phyloP scores from a whole-genome alignment of 1,139 yeast species.

The Spencermartinsiella ligniputridi region DNA sequence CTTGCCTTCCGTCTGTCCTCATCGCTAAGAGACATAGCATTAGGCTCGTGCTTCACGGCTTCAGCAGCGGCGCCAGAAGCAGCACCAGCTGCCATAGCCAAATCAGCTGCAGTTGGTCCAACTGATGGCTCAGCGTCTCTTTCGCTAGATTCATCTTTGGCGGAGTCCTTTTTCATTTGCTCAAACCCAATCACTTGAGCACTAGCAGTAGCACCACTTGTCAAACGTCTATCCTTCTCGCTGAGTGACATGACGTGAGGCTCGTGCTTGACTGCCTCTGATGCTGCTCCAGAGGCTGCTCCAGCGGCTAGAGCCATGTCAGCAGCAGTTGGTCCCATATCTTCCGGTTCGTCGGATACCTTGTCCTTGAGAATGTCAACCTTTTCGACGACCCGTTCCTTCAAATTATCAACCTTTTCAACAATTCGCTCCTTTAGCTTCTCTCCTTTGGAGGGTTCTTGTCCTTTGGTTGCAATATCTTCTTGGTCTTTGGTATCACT shows the following conservation, averaged over 20 bases:
- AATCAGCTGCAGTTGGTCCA: slow-evolving; percentile 1
- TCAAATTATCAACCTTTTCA: too few species aligned
- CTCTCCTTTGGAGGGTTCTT: too few species aligned
- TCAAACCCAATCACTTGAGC: not conserved
- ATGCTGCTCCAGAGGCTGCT: not conserved
- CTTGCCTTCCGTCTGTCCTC: not conserved
- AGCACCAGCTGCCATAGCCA: slow-evolving; percentile 3
- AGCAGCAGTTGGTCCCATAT: too few species aligned
- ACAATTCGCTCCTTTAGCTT: too few species aligned
- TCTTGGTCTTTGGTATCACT: too few species aligned
- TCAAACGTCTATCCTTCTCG: not conserved
- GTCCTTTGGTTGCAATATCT: too few species aligned
- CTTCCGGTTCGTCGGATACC: not conserved
- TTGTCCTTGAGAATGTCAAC: too few species aligned
- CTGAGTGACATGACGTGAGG: not conserved
- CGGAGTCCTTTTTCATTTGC: too few species aligned
- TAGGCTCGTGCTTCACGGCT: slow-evolving; percentile 2
- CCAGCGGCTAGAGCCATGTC: slow-evolving; percentile 2
- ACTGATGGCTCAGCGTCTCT: too few species aligned
- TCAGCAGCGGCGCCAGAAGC: not conserved
- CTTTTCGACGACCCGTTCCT: too few species aligned
- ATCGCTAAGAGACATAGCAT: not conserved
- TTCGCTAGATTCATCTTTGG: too few species aligned
- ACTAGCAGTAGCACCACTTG: not conserved
- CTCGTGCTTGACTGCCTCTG: slow-evolving; percentile 1